These are phyloP conservation scores for Trichaptum fuscoviolaceum DNA, from an alignment of 768 basidiomycete species.

Conservation along the genomic window DNA sequence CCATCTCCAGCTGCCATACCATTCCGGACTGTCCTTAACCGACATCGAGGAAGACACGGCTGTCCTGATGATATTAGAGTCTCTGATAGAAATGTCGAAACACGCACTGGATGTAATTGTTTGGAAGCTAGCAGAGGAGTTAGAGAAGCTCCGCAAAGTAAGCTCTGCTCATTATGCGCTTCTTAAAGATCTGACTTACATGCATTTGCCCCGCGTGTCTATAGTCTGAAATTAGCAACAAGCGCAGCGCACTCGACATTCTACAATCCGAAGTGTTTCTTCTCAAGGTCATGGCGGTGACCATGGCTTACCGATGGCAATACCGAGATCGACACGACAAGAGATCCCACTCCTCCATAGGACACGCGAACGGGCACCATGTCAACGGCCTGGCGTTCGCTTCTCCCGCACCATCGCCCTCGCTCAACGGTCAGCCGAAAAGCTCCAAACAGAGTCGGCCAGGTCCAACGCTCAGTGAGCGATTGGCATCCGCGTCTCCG, in stretches of 20 bases:
- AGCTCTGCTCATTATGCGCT: conserved; percentile 15
- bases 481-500: conserved; percentile 34
- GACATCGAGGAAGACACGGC: conserved; percentile 72
- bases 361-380: conserved; percentile 31
- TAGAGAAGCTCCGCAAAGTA: conserved; percentile 78
- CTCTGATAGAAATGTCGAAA: conserved; percentile 72
- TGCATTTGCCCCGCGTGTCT: background rate
- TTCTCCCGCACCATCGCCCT: conserved; percentile 25
- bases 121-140: conserved; percentile 66
- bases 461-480: conserved; percentile 22
- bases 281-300: conserved; percentile 72
- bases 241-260: conserved; percentile 51
- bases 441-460: conserved; percentile 23
- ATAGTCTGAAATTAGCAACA: background rate
- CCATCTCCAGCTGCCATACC: conserved; percentile 64
- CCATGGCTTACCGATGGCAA: conserved; percentile 75
- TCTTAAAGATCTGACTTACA: conserved; percentile 7
- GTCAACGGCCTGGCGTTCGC: conserved; percentile 28
- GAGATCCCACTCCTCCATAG: conserved; percentile 34
- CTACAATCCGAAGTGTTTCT: conserved; percentile 85
- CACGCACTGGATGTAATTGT: conserved; percentile 79
- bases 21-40: conserved; percentile 72
- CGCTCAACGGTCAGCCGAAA: conserved; percentile 15
- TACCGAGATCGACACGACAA: conserved; percentile 33
- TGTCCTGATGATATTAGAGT: conserved; percentile 69